phyloP scores from a whole-genome alignment of 768 basidiomycete genomes.

The Psilocybe cubensis region DNA sequence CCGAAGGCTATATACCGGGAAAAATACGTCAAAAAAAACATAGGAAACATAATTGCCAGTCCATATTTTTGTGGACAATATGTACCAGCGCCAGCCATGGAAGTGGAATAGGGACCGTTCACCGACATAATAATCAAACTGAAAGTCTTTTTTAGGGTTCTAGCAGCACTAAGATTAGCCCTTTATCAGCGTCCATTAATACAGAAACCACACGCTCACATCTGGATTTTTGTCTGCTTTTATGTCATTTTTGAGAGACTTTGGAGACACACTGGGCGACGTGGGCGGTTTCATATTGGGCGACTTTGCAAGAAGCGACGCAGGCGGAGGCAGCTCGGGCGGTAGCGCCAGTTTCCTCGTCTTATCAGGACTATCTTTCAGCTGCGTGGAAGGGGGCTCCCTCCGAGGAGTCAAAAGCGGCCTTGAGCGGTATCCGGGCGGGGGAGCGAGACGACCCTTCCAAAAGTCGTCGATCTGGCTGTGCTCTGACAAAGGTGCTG shows the following conservation, averaged over 20 bases:
- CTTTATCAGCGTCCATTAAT: neutral
- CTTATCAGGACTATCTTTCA: slow-evolving; percentile 14
- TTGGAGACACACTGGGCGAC: slow-evolving; percentile 11
- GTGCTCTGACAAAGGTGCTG: slow-evolving; percentile 10
- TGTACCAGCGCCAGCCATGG: too few relatives aligned
- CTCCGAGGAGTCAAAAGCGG: slow-evolving; percentile 33
- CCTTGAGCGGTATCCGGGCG: slow-evolving; percentile 42
- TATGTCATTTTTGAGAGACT: slow-evolving; percentile 6
- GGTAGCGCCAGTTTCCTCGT: slow-evolving; percentile 3
- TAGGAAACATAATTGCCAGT: too few relatives aligned
- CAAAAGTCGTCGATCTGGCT: slow-evolving; percentile 38
- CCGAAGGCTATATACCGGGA: too few relatives aligned
- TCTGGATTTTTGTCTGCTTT: slow-evolving; percentile 18
- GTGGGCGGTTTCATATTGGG: slow-evolving; percentile 19
- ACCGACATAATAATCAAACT: slow-evolving; percentile 51
- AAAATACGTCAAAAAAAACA: too few relatives aligned
- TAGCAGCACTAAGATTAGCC: neutral
- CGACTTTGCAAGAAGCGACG: slow-evolving; percentile 10
- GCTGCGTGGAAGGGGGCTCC: slow-evolving; percentile 14
- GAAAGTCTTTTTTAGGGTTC: slow-evolving; percentile 26
- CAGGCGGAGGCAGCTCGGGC: slow-evolving; percentile 12
- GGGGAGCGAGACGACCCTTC: slow-evolving; percentile 45
- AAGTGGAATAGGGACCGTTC: neutral
- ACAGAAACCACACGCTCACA: slow-evolving; percentile 13
- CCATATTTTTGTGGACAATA: too few relatives aligned